Evolutionary conservation across 2,329 filamentous ascomycete genomes (phyloP), one percentile per base, ranked within the genome.

Genomic region (Hypoxylon sp.): DNA sequence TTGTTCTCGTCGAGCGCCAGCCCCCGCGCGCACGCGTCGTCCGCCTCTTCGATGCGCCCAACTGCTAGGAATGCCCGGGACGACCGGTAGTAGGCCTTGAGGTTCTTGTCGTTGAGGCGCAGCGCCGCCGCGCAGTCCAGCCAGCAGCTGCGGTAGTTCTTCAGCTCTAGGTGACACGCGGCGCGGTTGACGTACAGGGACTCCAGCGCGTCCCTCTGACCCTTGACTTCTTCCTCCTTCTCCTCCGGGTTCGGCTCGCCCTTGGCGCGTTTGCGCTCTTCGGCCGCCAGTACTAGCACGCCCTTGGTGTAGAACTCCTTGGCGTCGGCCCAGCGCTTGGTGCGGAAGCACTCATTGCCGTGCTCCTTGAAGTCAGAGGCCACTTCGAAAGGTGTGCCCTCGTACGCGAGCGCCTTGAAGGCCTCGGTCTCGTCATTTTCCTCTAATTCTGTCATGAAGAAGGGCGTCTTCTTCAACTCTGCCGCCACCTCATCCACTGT

Each of bases 371-470:
- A 97, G 64, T 91, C 91, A 40, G 83, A 78, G 17, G 88, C 90
- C 60, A 96, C 88, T 73, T 98, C 94, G 8, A 88, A 82, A 45
- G 91, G 87, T 7, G 92, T 93, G 17, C 95, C 96, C 78, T 99
- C 95, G 72, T 97, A 97, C 24, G 92, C 91, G 33, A 99, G 80
- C 0, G 95, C 94, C 72, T 91, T 89, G 58, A 99, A 82, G 0
- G 95, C 96, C 68, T 96, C 92, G 0, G 97, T 81, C 66, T 90
- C 87, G 60, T 89, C 81, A 70, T 97, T 97, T 63, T 96, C 90
- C 67, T 91, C 91, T 27, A 97, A 82, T 66, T 91, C 88, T 24
- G 92, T 98, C 95, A 99, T 99, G 81, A 99, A 99, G 31, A 99
- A 83, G 5, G 95, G 95, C 26, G 80, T 83, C 71, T 80, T 80